Evolutionary conservation across 2,329 filamentous ascomycete genomes (phyloP).

Genomic region (Pseudocercospora pini-densiflorae): DNA sequence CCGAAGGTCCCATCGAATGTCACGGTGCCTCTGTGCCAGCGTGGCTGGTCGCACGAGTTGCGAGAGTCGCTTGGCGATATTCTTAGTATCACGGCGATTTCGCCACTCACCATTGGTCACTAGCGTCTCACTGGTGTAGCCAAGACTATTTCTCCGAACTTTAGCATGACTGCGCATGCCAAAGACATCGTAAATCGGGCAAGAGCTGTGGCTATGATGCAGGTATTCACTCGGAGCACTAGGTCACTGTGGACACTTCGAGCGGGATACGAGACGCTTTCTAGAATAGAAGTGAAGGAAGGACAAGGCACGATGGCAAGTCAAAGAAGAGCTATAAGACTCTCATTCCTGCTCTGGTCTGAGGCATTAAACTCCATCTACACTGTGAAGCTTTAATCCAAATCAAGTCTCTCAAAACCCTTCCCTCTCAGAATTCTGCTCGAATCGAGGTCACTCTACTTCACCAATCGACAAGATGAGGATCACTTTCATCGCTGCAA

Average conservation of each 20-base stretch:
- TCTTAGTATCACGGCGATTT: background rate
- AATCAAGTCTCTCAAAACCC: background rate
- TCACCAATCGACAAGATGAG: slow-evolving; percentile 18
- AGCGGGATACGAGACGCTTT: slow-evolving; percentile 1
- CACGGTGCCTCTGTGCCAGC: slow-evolving; percentile 2
- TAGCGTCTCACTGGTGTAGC: slow-evolving; percentile 2
- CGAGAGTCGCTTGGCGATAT: slow-evolving; percentile 4
- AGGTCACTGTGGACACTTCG: background rate
- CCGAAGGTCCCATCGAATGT: slow-evolving; percentile 1
- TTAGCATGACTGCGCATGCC: slow-evolving; percentile 4
- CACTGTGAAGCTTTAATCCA: background rate
- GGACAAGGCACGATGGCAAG: background rate
- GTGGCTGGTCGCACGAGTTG: slow-evolving; percentile 1
- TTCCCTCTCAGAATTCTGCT: background rate
- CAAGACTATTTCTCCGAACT: slow-evolving; percentile 2
- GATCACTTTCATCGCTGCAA: slow-evolving; percentile 16
- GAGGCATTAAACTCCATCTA: background rate
- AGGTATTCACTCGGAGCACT: slow-evolving; percentile 1
- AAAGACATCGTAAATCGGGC: slow-evolving; percentile 2
- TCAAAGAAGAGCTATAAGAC: slow-evolving; percentile 2
- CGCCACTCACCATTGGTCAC: slow-evolving; percentile 1
- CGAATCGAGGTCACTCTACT: background rate
- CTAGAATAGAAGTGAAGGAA: slow-evolving; percentile 3
- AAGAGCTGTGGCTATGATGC: slow-evolving; percentile 2
- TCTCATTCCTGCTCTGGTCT: background rate